phyloP scores from a whole-genome alignment of 2,329 filamentous ascomycete species.

The Magnaporthiopsis rhizophila region DNA sequence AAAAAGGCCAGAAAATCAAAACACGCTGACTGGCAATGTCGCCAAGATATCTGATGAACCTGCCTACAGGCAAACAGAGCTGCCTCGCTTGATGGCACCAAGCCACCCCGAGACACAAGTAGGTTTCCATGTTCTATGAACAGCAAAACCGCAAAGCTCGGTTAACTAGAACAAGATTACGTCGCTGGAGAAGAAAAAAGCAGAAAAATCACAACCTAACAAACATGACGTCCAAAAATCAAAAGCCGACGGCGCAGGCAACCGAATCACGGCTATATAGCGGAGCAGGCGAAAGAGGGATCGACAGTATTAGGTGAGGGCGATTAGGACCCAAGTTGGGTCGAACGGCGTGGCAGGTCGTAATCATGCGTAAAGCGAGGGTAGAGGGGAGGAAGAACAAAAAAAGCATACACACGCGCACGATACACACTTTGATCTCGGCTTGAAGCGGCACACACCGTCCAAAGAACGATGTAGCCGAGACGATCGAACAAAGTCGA shows the following conservation, averaged over 20 bases:
- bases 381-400: not conserved
- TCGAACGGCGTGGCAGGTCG: not conserved
- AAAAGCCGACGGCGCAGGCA: not conserved
- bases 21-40: not conserved
- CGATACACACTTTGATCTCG: not conserved
- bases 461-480: not conserved
- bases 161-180: not conserved
- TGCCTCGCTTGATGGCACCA: not conserved
- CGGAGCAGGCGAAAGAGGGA: not conserved
- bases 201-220: not conserved
- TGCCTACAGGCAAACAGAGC: not conserved
- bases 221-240: not conserved
- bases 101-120: not conserved
- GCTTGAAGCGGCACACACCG: not conserved
- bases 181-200: not conserved
- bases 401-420: too few relatives aligned
- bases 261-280: not conserved
- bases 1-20: not conserved
- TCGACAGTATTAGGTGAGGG: not conserved
- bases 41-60: not conserved
- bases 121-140: not conserved
- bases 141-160: not conserved
- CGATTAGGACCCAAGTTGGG: not conserved
- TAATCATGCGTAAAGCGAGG: not conserved
- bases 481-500: not conserved